Evolutionary conservation across 345 rosid genomes (phyloP).

Genomic region (Leavenworthia alabamica): DNA sequence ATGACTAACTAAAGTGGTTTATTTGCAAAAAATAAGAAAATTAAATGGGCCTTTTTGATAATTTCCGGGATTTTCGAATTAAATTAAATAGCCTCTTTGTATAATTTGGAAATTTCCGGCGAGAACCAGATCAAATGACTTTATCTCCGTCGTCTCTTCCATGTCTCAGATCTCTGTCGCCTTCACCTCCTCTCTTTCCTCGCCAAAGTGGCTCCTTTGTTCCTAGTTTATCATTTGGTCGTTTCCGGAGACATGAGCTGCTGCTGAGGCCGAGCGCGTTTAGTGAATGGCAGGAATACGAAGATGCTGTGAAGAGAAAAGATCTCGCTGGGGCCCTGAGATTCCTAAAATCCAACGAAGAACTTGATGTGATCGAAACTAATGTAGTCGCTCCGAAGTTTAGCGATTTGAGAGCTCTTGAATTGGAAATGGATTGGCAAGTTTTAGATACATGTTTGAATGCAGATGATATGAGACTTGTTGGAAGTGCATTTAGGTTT

Average conservation of each 20-base stretch:
- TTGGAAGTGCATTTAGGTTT: constrained; percentile 54
- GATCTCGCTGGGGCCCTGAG: constrained; percentile 80
- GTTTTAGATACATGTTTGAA: constrained; percentile 80
- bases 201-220: not conserved
- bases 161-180: constrained; percentile 12
- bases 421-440: constrained; percentile 60
- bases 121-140: constrained; percentile 15
- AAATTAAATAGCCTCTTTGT: not conserved
- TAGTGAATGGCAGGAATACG: constrained; percentile 76
- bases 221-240: not conserved
- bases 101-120: not conserved
- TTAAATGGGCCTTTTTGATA: too few relatives aligned
- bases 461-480: constrained; percentile 91
- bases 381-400: constrained; percentile 13
- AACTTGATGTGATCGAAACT: constrained; percentile 12
- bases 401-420: constrained; percentile 33
- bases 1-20: too few relatives aligned
- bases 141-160: constrained; percentile 14
- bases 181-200: not conserved
- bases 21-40: too few relatives aligned
- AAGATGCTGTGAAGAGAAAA: constrained; percentile 77
- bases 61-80: too few relatives aligned
- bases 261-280: constrained; percentile 38
- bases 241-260: constrained; percentile 2
- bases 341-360: constrained; percentile 47